Percentiles rank a stretch among this genome's conserved stretches.
phyloP scores from a whole-genome alignment of 2,329 filamentous ascomycete genomes.

The Colletotrichum kahawae region DNA sequence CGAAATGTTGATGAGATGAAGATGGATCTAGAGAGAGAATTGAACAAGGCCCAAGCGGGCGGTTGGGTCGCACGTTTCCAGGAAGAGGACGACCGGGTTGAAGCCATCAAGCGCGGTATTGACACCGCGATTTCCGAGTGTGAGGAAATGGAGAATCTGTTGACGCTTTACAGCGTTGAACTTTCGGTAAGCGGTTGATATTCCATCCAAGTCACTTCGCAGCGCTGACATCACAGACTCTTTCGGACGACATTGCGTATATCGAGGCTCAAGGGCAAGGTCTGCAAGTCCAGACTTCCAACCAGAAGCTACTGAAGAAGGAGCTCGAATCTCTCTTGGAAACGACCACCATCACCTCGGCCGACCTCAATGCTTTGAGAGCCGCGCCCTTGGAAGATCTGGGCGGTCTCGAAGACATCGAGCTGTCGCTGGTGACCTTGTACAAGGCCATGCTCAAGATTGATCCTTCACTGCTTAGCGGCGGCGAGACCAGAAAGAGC shows the following conservation, averaged over 20 bases:
- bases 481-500: slow-evolving; percentile 51
- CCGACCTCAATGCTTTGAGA: slow-evolving; percentile 76
- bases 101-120: slow-evolving; percentile 83
- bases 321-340: slow-evolving; percentile 89
- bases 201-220: not conserved
- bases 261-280: slow-evolving; percentile 98
- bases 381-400: slow-evolving; percentile 74
- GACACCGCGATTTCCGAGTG: slow-evolving; percentile 93
- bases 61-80: slow-evolving; percentile 87
- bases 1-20: slow-evolving; percentile 82
- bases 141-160: slow-evolving; percentile 91
- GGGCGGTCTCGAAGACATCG: slow-evolving; percentile 77
- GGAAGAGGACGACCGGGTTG: slow-evolving; percentile 88
- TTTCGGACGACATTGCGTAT: slow-evolving; percentile 94
- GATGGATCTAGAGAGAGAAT: slow-evolving; percentile 82
- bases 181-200: slow-evolving; percentile 70
- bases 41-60: slow-evolving; percentile 89
- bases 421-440: slow-evolving; percentile 76
- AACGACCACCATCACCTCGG: slow-evolving; percentile 84
- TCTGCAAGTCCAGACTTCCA: slow-evolving; percentile 94
- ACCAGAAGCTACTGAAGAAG: slow-evolving; percentile 90
- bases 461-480: slow-evolving; percentile 74
- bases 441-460: slow-evolving; percentile 96
- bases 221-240: slow-evolving; percentile 63
- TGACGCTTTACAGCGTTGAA: slow-evolving; percentile 95